A percentile compares a stretch with the other conserved stretches of the same genome.
phyloP scores from a whole-genome alignment of 1,284 basidiomycete genomes.

The Pyrrhoderma lamaoense region DNA sequence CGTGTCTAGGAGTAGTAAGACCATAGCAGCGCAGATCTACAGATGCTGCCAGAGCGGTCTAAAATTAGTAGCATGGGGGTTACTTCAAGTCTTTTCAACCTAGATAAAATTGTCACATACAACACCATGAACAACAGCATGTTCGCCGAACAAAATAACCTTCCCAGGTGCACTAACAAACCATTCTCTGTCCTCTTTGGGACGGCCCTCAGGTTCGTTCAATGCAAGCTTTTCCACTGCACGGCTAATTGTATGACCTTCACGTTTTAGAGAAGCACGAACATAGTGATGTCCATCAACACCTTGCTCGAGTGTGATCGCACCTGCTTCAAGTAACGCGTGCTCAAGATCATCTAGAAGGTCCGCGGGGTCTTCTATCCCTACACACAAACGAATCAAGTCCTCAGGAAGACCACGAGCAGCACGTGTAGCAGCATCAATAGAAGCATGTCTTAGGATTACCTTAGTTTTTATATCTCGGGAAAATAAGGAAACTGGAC shows the following conservation, averaged over 20 bases:
- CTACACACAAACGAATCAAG: constrained; percentile 95
- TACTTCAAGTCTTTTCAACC: not conserved
- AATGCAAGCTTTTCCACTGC: constrained; percentile 63
- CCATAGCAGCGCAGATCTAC: constrained; percentile 96
- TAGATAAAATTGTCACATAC: constrained; percentile 41
- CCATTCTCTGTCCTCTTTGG: constrained; percentile 56
- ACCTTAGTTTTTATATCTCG: constrained; percentile 14
- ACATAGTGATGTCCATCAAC: constrained; percentile 39
- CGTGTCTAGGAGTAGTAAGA: constrained; percentile 66
- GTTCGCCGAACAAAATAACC: constrained; percentile 97
- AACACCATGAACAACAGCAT: constrained; percentile 97
- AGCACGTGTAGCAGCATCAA: constrained; percentile 88
- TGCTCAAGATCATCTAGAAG: constrained; percentile 93
- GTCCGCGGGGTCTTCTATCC: constrained; percentile 93
- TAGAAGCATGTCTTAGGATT: constrained; percentile 84
- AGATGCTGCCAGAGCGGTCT: constrained; percentile 93
- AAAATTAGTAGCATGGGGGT: not conserved
- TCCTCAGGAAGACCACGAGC: constrained; percentile 95
- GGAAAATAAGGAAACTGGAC: constrained; percentile 30
- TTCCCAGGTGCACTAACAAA: constrained; percentile 95
- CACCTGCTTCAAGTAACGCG: constrained; percentile 87
- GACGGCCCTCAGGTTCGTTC: constrained; percentile 25
- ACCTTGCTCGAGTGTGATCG: constrained; percentile 54
- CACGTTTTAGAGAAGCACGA: constrained; percentile 34
- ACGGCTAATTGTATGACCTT: constrained; percentile 41